Evolutionary conservation across 2,329 filamentous ascomycete species (phyloP).

Genomic region (Trichoderma afroharzianum): DNA sequence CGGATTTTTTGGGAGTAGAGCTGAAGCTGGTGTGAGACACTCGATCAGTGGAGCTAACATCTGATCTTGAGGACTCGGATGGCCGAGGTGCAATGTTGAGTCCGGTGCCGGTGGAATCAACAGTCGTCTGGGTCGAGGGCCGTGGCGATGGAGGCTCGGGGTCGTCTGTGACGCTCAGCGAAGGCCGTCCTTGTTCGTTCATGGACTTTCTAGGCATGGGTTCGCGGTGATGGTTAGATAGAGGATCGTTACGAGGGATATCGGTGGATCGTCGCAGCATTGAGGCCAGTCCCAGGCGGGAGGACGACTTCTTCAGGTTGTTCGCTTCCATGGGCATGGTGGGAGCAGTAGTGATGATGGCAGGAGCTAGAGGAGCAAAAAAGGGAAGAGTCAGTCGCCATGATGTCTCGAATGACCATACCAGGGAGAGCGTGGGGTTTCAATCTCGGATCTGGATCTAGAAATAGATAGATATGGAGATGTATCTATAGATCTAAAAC

Average conservation of each 20-base stretch:
- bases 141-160: constrained; percentile 48
- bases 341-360: constrained; percentile 90
- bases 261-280: constrained; percentile 53
- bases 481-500: not conserved
- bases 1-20: constrained; percentile 56
- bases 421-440: not conserved
- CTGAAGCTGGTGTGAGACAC: constrained; percentile 57
- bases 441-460: not conserved
- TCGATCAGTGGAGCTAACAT: constrained; percentile 72
- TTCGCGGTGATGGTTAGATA: not conserved
- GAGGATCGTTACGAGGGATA: constrained; percentile 33
- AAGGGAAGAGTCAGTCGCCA: constrained; percentile 27
- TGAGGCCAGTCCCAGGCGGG: constrained; percentile 51
- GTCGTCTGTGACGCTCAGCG: constrained; percentile 52
- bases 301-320: constrained; percentile 50
- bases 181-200: constrained; percentile 31
- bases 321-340: constrained; percentile 67
- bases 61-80: constrained; percentile 81
- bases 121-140: constrained; percentile 29
- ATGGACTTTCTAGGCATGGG: constrained; percentile 37
- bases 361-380: constrained; percentile 46
- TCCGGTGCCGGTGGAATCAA: constrained; percentile 35
- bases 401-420: constrained; percentile 1
- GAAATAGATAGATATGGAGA: not conserved
- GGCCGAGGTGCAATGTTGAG: constrained; percentile 48